phyloP scores from a whole-genome alignment of 179 eudicot genomes.

The Gypsophila paniculata region DNA sequence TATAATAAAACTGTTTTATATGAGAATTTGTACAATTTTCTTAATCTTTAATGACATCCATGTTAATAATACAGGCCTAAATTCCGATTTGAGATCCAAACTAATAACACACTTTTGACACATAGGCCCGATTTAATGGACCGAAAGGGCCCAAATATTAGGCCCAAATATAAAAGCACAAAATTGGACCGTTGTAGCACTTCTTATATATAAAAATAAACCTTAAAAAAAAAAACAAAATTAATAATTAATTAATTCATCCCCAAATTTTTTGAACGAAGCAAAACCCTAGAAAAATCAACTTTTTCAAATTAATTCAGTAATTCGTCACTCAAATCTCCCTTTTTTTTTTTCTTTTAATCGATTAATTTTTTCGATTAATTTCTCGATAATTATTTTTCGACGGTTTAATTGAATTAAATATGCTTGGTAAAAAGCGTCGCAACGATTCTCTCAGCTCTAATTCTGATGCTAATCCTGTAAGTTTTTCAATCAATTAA shows the following conservation, averaged over 20 bases:
- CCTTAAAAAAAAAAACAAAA: background rate
- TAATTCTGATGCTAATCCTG: conserved; percentile 34
- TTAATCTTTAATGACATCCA: too few species aligned
- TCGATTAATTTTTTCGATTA: background rate
- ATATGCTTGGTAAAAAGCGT: conserved; percentile 39
- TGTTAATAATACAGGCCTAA: too few species aligned
- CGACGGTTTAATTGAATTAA: background rate
- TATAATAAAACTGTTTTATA: too few species aligned
- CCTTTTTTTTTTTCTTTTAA: background rate
- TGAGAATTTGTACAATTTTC: too few species aligned
- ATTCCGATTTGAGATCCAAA: too few species aligned
- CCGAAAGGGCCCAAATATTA: too few species aligned
- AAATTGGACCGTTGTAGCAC: background rate
- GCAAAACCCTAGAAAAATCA: conserved; percentile 28
- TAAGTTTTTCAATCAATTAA: conserved; percentile 21
- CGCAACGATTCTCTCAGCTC: conserved; percentile 35
- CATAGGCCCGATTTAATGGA: too few species aligned
- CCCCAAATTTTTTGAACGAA: conserved; percentile 14
- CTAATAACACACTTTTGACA: too few species aligned
- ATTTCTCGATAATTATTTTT: too few species aligned
- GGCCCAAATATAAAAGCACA: too few species aligned
- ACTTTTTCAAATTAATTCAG: conserved; percentile 3
- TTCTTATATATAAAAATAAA: background rate
- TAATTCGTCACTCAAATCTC: background rate
- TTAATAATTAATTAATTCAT: background rate